Base-by-base conservation (phyloP, 2,329 filamentous ascomycete genomes). In the Hypoxylon rubiginosum region DNA sequence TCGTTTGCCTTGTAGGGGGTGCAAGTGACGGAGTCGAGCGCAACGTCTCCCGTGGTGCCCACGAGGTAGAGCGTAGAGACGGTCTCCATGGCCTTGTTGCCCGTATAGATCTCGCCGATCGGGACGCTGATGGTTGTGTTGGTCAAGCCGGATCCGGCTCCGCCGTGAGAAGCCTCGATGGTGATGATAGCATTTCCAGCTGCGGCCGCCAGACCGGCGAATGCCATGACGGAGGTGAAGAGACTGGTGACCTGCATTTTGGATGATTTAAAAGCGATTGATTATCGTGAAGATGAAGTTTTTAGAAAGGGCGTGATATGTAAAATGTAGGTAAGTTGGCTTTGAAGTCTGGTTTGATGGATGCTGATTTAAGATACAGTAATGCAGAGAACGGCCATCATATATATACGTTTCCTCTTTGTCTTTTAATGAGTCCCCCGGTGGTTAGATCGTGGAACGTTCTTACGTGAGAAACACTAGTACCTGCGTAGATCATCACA, bases 21-120 rank as follows among this genome's bases (percentile, higher is more conserved):
- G 69, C 73, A 75, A 15, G 39, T 63, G 26, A 67, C 60, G 13
- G 43, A 50, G n/a, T 67, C 49, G 2, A 70, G 41, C 7, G 53
- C 13, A 13, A 53, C 43, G 15, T 24, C 60, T 21, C 53, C 32
- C 11, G 30, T 62, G 15, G 54, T 19, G 15, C 64, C 59, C 21
- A 58, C 50, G 11, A 75, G 67, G 67, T 74, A 75, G 17, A 75
- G 67, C 2, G 65, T 71, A 4, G 73, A 75, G 4, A 75, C 73
- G 5, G 53, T 57, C 26, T 58, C 52, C 17, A 75, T 39, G 19
- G 30, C 60, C 0, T 34, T 15, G 2, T 45, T 5, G 52, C 70
- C 55, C 17, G 49, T 58, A 53, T 71, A 71, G 19, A 68, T 30
- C 3, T 51, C 39, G 1, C 64, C 69, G 19, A 74, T 30, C 17